Conservation (phyloP, 345 rosid species). For the Draba incana region DNA sequence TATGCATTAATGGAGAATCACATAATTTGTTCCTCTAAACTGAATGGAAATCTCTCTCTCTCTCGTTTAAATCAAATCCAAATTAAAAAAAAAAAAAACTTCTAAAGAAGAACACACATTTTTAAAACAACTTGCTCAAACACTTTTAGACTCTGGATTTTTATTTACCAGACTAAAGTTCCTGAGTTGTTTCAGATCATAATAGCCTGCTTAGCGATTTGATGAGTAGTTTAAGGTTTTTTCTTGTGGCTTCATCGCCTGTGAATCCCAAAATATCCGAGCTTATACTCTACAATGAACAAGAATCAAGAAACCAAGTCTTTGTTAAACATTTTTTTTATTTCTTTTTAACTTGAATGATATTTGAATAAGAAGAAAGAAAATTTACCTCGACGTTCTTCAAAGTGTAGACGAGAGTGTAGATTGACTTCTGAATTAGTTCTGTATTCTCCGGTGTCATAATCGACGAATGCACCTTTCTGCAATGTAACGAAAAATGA, state of each 20-base stretch:
- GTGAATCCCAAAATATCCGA: constrained; percentile 96
- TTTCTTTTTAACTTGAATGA: neutral
- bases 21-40: constrained; percentile 28
- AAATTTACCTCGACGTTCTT: constrained; percentile 86
- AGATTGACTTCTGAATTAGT: constrained; percentile 77
- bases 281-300: constrained; percentile 77
- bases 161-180: neutral
- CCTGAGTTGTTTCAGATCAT: constrained; percentile 43
- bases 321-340: neutral
- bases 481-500: constrained; percentile 30
- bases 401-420: constrained; percentile 84
- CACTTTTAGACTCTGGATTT: constrained; percentile 10
- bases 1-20: constrained; percentile 25
- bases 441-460: constrained; percentile 96
- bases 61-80: constrained; percentile 7
- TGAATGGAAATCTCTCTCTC: constrained; percentile 2
- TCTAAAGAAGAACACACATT: constrained; percentile 19
- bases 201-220: constrained; percentile 94
- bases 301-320: constrained; percentile 3
- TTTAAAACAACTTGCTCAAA: constrained; percentile 28
- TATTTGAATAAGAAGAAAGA: neutral
- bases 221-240: constrained; percentile 83
- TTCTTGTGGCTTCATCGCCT: constrained; percentile 92
- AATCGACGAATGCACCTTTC: constrained; percentile 73
- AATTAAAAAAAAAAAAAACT: neutral